Percentiles rank a stretch among this genome's conserved stretches.
Evolutionary conservation across 306 rosid genomes (phyloP).

Genomic region (Senna siamea): DNA sequence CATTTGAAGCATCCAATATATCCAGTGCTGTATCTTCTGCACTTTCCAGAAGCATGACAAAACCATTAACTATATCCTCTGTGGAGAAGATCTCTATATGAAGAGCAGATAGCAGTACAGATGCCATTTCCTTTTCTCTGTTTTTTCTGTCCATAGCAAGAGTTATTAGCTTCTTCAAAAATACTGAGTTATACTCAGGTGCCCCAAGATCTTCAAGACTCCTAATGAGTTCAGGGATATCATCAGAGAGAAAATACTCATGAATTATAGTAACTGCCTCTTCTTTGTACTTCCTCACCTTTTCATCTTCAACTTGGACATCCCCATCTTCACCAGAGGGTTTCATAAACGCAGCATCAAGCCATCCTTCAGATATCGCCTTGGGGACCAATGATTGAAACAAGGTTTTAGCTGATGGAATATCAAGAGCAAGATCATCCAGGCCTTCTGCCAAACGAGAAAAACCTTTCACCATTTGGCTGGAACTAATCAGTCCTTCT

Average conservation of each 20-base stretch:
- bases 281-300: slow-evolving; percentile 71
- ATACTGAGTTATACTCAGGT: slow-evolving; percentile 81
- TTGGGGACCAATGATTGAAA: slow-evolving; percentile 69
- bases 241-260: slow-evolving; percentile 93
- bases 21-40: slow-evolving; percentile 96
- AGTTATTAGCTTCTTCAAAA: slow-evolving; percentile 89
- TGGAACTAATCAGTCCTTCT: slow-evolving; percentile 92
- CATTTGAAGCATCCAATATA: slow-evolving; percentile 95
- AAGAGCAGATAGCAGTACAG: slow-evolving; percentile 92
- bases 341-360: slow-evolving; percentile 75
- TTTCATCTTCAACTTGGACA: slow-evolving; percentile 60
- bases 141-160: slow-evolving; percentile 97
- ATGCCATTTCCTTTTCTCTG: slow-evolving; percentile 99
- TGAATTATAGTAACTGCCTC: slow-evolving; percentile 89
- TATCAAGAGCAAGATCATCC: slow-evolving; percentile 97
- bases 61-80: slow-evolving; percentile 88
- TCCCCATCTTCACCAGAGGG: slow-evolving; percentile 65
- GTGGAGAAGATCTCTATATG: slow-evolving; percentile 94
- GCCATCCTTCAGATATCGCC: slow-evolving; percentile 94
- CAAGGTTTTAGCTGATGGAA: slow-evolving; percentile 79
- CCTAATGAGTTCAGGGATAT: slow-evolving; percentile 89
- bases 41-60: slow-evolving; percentile 82
- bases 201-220: slow-evolving; percentile 88
- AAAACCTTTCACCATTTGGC: slow-evolving; percentile 97
- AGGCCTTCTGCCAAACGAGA: slow-evolving; percentile 89